Percentiles rank a stretch among this genome's conserved stretches.
Evolutionary conservation across 208 protist species (phyloP).

Genomic region (Trypanosoma mega): DNA sequence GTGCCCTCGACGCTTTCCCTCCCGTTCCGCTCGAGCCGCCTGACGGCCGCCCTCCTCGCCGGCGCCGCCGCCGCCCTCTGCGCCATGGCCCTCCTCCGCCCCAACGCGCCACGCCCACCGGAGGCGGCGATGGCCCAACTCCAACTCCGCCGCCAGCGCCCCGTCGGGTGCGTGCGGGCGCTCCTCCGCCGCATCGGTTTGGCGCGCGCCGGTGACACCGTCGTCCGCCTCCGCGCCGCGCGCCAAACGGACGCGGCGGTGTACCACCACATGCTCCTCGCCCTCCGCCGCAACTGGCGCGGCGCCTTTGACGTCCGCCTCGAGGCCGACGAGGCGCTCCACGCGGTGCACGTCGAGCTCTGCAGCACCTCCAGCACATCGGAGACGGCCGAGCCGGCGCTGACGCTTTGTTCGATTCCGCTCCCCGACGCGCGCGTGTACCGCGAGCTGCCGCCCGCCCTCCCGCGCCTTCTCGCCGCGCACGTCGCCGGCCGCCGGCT

Average conservation of each 20-base stretch:
- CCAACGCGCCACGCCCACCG: too few species aligned
- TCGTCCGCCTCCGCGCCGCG: background rate
- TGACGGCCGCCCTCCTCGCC: too few species aligned
- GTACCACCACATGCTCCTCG: background rate
- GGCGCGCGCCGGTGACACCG: background rate
- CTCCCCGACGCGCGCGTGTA: conserved; percentile 77
- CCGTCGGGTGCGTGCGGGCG: too few species aligned
- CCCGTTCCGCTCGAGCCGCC: too few species aligned
- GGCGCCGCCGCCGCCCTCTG: too few species aligned
- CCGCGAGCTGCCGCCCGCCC: conserved; percentile 47
- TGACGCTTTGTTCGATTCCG: conserved; percentile 37
- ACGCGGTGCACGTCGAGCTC: background rate
- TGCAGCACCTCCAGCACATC: background rate
- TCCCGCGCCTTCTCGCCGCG: conserved; percentile 58
- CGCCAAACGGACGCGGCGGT: background rate
- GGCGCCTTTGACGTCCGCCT: background rate
- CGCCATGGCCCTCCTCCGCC: too few species aligned
- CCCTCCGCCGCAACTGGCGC: background rate
- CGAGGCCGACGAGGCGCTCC: conserved; percentile 2
- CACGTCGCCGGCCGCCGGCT: conserved; percentile 53
- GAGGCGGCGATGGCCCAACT: too few species aligned
- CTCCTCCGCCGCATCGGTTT: too few species aligned
- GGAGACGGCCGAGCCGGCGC: background rate
- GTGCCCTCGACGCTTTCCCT: too few species aligned
- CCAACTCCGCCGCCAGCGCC: too few species aligned